Percentiles rank a stretch among this genome's conserved stretches.
phyloP scores from a whole-genome alignment of 805 yeast species.

The Lipomyces starkeyi region DNA sequence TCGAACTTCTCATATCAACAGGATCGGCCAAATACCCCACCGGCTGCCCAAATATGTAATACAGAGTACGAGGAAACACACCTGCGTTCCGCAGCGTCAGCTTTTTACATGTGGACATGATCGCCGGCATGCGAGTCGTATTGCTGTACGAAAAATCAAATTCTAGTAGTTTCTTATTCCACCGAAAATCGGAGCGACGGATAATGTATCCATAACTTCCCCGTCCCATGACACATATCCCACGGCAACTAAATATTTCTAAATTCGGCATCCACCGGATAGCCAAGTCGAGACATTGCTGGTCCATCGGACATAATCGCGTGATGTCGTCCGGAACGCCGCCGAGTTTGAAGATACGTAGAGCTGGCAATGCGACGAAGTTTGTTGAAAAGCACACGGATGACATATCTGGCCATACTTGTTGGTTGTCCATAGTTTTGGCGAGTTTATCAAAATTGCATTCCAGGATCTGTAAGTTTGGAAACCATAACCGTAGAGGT shows the following conservation, averaged over 20 bases:
- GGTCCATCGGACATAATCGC: conserved; percentile 20
- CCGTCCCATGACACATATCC: conserved; percentile 27
- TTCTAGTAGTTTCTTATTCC: conserved; percentile 10
- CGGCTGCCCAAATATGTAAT: conserved; percentile 9
- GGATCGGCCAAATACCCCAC: conserved; percentile 22
- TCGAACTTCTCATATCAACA: conserved; percentile 2
- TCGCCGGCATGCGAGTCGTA: conserved; percentile 28
- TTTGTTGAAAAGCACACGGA: conserved; percentile 6
- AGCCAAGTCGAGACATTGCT: conserved; percentile 28
- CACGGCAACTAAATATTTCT: conserved; percentile 19
- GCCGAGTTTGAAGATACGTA: conserved; percentile 18
- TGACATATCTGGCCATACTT: conserved; percentile 32
- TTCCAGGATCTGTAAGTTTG: conserved; percentile 18
- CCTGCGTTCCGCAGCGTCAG: conserved; percentile 16
- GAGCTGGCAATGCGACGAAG: conserved; percentile 21
- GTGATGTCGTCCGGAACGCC: conserved; percentile 13
- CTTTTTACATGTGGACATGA: conserved; percentile 5
- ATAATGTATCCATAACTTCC: conserved; percentile 27
- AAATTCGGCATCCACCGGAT: conserved; percentile 33
- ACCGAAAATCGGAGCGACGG: conserved; percentile 21
- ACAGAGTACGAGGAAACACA: conserved; percentile 17
- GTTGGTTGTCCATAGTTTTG: neutral
- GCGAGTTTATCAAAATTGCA: conserved; percentile 1
- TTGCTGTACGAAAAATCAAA: conserved; percentile 21
- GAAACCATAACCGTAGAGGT: conserved; percentile 18